Evolutionary conservation across 2,329 filamentous ascomycete species (phyloP), one percentile per base, ranked within the genome.

Genomic region (Colletotrichum cordylinicola): DNA sequence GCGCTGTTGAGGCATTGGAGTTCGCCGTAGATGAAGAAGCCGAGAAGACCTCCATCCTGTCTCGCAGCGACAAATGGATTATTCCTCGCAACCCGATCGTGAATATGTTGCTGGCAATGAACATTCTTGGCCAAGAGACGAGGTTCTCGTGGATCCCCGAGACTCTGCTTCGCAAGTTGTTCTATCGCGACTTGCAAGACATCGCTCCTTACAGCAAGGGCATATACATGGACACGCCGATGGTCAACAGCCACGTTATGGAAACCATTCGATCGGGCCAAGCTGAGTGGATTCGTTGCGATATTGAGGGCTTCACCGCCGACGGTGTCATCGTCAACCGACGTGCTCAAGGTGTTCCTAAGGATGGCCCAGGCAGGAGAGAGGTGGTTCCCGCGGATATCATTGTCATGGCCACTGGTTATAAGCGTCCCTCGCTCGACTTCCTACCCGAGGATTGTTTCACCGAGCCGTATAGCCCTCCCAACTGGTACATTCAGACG

Each of bases 401-500:
- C 6, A 90, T 96, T 67, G 93, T 98, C 76, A 93, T 97, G 90
- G 95, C 95, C 0, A 98, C 95, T 0, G 95, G 95, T 1, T 98
- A 92, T 86, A 90, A 94, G 79, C 90, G 95, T 0, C 95, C 95
- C 0, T 91, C 90, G 5, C 88, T 98, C 1, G 87, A 87, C 13
- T 97, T 98, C 83, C 87, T 98, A 0, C 95, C 95, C 0, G 86
- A 91, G 0, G 91, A 95, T 68, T 93, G 91, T 80, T 97, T 97
- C 82, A 82, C 90, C 12, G 90, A 94, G 77, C 93, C 94, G 0
- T 98, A 97, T 79, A 86, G 88, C 1, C 94, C 95, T 2, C 95
- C 95, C 0, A 96, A 95, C 82, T 98, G 95, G 95, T 98, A 97
- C 79, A 89, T 98, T 0, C 95, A 98, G 83, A 94, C 94, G 1